Evolutionary conservation across 73 alveolate species (phyloP).

Genomic region (Symbiodinium pilosum): DNA sequence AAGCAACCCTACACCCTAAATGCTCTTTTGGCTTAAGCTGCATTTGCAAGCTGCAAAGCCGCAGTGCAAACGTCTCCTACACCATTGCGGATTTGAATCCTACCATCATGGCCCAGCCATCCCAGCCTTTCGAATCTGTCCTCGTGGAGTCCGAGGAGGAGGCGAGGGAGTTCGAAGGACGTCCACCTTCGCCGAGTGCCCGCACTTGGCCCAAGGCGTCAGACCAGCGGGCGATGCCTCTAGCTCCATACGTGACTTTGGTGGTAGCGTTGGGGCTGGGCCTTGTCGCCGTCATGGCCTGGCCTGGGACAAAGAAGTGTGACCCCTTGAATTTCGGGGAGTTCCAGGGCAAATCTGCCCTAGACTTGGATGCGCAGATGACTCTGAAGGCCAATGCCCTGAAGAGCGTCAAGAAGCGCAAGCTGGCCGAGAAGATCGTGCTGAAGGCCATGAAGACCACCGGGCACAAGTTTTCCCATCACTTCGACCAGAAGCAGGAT

Average conservation of each 20-base stretch:
- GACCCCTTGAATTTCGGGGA: neutral
- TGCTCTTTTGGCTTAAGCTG: no score
- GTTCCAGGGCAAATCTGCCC: neutral
- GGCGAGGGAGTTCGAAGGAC: neutral
- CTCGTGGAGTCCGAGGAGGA: neutral
- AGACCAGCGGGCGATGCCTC: no score
- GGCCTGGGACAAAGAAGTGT: neutral
- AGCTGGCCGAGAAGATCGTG: slow-evolving; percentile 2
- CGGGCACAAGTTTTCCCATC: neutral
- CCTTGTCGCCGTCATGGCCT: neutral
- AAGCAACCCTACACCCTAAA: no score
- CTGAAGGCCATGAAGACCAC: slow-evolving; percentile 13
- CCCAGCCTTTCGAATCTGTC: neutral
- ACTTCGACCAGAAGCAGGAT: neutral
- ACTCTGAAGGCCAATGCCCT: neutral
- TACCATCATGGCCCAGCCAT: no score
- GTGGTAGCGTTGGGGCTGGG: slow-evolving; percentile 10
- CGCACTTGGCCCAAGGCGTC: neutral
- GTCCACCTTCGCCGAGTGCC: neutral
- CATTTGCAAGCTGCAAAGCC: no score
- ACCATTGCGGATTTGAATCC: no score
- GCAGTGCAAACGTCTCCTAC: no score
- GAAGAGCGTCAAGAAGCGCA: slow-evolving; percentile 4
- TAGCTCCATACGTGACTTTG: no score
- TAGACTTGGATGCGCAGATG: neutral